Conservation (phyloP, 1,284 basidiomycete species). For the Vanrija humicola region DNA sequence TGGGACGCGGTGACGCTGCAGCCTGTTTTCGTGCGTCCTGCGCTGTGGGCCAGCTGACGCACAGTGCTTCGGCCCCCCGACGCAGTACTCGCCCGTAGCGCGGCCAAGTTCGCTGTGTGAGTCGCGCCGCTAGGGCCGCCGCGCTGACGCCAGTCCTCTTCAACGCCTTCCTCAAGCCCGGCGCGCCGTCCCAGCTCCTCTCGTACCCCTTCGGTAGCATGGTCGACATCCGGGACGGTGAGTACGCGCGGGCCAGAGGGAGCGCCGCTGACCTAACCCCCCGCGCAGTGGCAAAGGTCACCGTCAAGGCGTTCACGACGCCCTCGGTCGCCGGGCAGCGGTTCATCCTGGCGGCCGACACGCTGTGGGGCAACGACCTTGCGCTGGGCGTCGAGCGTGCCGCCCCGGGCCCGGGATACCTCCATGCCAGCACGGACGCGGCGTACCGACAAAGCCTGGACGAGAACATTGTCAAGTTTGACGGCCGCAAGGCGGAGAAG, state of each 20-base stretch:
- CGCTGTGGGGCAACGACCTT: constrained; percentile 32
- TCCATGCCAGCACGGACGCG: not conserved
- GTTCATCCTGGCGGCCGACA: constrained; percentile 53
- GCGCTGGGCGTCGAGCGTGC: constrained; percentile 7
- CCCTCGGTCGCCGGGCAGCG: constrained; percentile 53
- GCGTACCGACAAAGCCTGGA: not conserved
- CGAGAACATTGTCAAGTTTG: not conserved
- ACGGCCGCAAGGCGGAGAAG: constrained; percentile 1
- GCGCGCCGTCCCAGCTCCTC: not conserved
- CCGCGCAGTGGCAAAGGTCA: constrained; percentile 1
- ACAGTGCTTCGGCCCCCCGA: constrained; percentile 1
- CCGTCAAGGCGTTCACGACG: not conserved
- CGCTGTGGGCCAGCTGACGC: not conserved
- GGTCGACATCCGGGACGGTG: constrained; percentile 9
- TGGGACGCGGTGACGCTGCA: constrained; percentile 13
- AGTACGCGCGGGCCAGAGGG: too few relatives aligned
- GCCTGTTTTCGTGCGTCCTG: constrained; percentile 46
- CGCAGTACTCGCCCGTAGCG: not conserved
- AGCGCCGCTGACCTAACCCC: too few relatives aligned
- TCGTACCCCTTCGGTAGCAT: not conserved
- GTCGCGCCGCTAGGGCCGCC: not conserved
- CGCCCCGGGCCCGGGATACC: not conserved
- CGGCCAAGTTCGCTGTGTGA: not conserved
- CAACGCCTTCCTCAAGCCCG: constrained; percentile 1
- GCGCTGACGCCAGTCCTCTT: not conserved